These are phyloP conservation scores for Trichosanthes cucumerina DNA, from an alignment of 306 rosid genomes.

Conservation along the genomic window DNA sequence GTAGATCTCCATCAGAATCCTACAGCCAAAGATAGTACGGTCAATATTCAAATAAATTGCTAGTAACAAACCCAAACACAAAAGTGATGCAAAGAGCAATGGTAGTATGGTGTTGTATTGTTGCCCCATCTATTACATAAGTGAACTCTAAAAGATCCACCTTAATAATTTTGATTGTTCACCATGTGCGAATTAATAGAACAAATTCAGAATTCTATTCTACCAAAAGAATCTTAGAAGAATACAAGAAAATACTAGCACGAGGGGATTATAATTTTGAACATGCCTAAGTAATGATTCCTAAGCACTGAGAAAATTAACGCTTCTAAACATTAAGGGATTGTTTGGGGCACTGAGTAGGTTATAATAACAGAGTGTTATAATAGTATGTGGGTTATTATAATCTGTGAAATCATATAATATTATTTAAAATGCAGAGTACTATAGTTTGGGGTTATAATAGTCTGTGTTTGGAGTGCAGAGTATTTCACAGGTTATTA, in stretches of 20 bases:
- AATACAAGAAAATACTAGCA: background rate
- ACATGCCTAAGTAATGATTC: background rate
- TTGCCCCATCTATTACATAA: background rate
- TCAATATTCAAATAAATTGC: slow-evolving; percentile 11
- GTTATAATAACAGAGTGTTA: too few relatives aligned
- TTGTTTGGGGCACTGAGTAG: too few relatives aligned
- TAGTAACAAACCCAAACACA: background rate
- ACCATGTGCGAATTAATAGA: background rate
- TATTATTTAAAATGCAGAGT: too few relatives aligned
- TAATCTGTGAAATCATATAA: too few relatives aligned
- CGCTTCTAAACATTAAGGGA: background rate
- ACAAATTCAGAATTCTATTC: background rate
- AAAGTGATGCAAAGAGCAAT: background rate
- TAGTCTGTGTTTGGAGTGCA: too few relatives aligned
- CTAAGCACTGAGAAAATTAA: background rate
- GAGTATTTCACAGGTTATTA: too few relatives aligned
- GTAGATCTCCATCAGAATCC: slow-evolving; percentile 94
- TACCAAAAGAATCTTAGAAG: background rate
- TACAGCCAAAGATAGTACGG: slow-evolving; percentile 17
- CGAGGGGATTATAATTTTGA: background rate
- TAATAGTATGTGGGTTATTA: too few relatives aligned
- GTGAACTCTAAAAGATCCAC: background rate
- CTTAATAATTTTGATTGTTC: background rate
- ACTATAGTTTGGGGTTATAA: too few relatives aligned
- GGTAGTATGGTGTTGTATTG: background rate